Evolutionary conservation across 1,284 basidiomycete genomes (phyloP), one percentile per base, ranked within the genome.

Genomic region (Irpex rosettiformis): DNA sequence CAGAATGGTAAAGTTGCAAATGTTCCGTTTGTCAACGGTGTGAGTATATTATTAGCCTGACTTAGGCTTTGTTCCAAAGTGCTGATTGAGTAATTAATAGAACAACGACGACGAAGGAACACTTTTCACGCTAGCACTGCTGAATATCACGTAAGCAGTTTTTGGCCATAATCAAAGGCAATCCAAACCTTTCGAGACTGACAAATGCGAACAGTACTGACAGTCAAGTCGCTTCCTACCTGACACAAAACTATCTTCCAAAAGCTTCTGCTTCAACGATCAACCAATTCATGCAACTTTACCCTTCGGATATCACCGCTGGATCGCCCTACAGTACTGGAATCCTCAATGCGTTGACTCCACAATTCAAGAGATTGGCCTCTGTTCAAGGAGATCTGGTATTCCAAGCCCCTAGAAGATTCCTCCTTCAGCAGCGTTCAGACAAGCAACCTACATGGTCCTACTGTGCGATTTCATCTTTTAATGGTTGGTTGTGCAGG

Each of bases 71-170:
- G 47, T 13, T 21, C 4, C 6, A 16, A 16, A 37, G 28, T 43
- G n/a, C 6, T 49, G 6, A 25, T 22, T 37, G n/a, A 43, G 24
- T 10, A 18, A 11, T 22, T 55, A 1, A 7, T 25, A 64, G 25
- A 74, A 79, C 57, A 77, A 75, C 56, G 80, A 82, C 55, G 82
- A 83, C 57, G 81, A 83, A 66, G 82, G 81, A n/a, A 82, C 82
- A 0, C 30, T 79, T 0, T 82, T 83, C 63, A 72, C 79, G 0
- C 62, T 83, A 5, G 69, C 78, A 0, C 43, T 42, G 7, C 37
- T 53, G 2, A 62, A 75, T 53, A 60, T 75, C 30, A 73, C 70
- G 72, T 75, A 62, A n/a, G 72, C 60, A 1, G 10, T 22, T 43
- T 29, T n/a, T 61, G 13, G n/a, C n/a, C n/a, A n/a, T n/a, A n/a